A percentile compares a stretch with the other conserved stretches of the same genome.
Evolutionary conservation across 1,284 basidiomycete genomes (phyloP).

Genomic region (Thelephora terrestris): DNA sequence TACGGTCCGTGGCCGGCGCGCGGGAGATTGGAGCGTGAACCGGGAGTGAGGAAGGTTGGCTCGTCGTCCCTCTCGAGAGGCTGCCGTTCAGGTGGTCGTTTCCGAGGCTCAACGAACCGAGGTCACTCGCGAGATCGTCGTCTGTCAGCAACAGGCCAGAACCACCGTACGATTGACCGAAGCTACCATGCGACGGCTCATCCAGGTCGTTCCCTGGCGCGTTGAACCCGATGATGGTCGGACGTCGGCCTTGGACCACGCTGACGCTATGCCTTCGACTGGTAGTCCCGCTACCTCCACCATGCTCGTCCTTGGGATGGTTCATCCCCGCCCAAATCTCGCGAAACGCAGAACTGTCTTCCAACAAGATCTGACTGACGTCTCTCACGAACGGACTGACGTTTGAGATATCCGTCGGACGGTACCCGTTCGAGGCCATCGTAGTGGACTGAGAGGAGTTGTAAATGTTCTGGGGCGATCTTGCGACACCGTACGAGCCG

Average conservation of each 20-base stretch:
- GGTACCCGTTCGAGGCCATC: slow-evolving; percentile 36
- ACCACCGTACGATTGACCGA: slow-evolving; percentile 25
- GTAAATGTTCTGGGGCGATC: slow-evolving; percentile 38
- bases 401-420: slow-evolving; percentile 55
- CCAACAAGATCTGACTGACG: slow-evolving; percentile 63
- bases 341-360: slow-evolving; percentile 55
- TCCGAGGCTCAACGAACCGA: slow-evolving; percentile 54
- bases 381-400: slow-evolving; percentile 75
- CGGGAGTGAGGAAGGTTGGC: slow-evolving; percentile 56
- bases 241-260: slow-evolving; percentile 66
- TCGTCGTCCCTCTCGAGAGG: slow-evolving; percentile 35
- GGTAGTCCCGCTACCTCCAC: slow-evolving; percentile 66
- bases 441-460: slow-evolving; percentile 32
- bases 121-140: slow-evolving; percentile 66
- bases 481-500: slow-evolving; percentile 46
- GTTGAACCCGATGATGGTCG: slow-evolving; percentile 57
- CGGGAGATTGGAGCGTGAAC: slow-evolving; percentile 60
- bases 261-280: slow-evolving; percentile 81
- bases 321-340: slow-evolving; percentile 63
- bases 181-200: slow-evolving; percentile 32
- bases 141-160: slow-evolving; percentile 62
- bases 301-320: slow-evolving; percentile 48
- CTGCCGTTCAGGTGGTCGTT: slow-evolving; percentile 33
- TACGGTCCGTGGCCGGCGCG: slow-evolving; percentile 39
- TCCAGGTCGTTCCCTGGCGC: slow-evolving; percentile 38